These are phyloP conservation scores for Euphorbia peplus DNA, from an alignment of 345 rosid genomes.

Conservation along the genomic window DNA sequence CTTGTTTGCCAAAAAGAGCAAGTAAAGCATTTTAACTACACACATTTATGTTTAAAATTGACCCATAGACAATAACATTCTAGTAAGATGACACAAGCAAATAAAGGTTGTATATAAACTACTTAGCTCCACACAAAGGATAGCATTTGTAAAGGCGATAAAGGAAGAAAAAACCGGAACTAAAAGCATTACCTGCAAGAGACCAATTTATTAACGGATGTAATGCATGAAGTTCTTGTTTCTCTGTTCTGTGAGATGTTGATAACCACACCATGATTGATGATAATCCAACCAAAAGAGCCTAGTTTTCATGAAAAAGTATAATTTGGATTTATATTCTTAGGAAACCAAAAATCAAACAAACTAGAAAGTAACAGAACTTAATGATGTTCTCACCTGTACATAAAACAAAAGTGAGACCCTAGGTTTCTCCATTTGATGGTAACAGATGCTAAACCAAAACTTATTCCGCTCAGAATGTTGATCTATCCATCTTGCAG, in stretches of 20 bases:
- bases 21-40: neutral
- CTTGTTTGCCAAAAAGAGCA: neutral
- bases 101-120: neutral
- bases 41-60: neutral
- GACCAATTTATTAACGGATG: conserved; percentile 88
- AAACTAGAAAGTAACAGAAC: conserved; percentile 11
- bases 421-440: conserved; percentile 40
- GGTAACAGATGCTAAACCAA: conserved; percentile 64
- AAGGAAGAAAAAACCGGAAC: neutral
- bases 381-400: conserved; percentile 48
- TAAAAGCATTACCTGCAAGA: conserved; percentile 55
- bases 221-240: conserved; percentile 65
- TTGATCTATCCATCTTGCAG: conserved; percentile 72
- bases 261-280: conserved; percentile 75
- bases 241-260: conserved; percentile 81
- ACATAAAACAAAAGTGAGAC: conserved; percentile 56
- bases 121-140: neutral
- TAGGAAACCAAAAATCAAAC: neutral
- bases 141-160: neutral
- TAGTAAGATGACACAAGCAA: neutral
- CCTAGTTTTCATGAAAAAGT: conserved; percentile 42
- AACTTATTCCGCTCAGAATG: conserved; percentile 62
- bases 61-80: neutral
- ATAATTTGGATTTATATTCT: conserved; percentile 2
- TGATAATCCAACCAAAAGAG: conserved; percentile 69